Base-by-base conservation (phyloP, 257 asterid species). In the Penstemon davidsonii region DNA sequence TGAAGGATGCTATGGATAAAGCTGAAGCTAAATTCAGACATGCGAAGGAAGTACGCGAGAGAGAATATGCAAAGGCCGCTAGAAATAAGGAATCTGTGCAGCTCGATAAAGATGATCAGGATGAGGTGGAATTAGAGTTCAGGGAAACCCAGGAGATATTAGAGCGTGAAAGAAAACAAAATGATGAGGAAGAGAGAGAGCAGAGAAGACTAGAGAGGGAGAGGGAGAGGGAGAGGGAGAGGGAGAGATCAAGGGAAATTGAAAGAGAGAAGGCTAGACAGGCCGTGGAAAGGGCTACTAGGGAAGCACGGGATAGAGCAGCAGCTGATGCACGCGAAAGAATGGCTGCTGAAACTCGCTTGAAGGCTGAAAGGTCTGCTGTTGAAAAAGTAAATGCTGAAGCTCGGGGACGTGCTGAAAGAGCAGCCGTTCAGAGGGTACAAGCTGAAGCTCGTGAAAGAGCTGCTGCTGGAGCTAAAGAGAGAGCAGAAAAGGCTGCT, bases 1-100 rank as follows among this genome's bases (percentile, higher is more conserved):
- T 95, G 99, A 95, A 91, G 82, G 97, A 95, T 72, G 99, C 99
- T 64, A 91, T 95, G 97, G 98, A 89, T 79, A 95, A 82, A 77
- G 99, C 99, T 55, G 94, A 91, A 83, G 98, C 95, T 54, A 95
- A 95, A 78, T 95, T 95, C 69, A 87, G 87, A 76, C 95, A 89
- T 67, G 99, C 98, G 59, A 95, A 89, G 87, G 99, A 91, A 80
- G 95, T 89, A 33, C 96, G 97, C 10, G 99, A 89, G 75, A 89
- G 96, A 83, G 98, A 91, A 76, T 59, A 76, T 74, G 91, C 90
- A 53, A 95, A 89, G 84, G 95, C 87, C 66, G 84, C 92, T 49
- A 89, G 86, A 78, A 86, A 69, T 78, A 86, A 82, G 81, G 98
- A 89, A 66, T 71, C 83, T 43, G 76, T 79, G 65, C 82, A 70